A percentile compares a stretch with the other conserved stretches of the same genome.
phyloP scores from a whole-genome alignment of 768 basidiomycete genomes.

The Trametes gibbosa region DNA sequence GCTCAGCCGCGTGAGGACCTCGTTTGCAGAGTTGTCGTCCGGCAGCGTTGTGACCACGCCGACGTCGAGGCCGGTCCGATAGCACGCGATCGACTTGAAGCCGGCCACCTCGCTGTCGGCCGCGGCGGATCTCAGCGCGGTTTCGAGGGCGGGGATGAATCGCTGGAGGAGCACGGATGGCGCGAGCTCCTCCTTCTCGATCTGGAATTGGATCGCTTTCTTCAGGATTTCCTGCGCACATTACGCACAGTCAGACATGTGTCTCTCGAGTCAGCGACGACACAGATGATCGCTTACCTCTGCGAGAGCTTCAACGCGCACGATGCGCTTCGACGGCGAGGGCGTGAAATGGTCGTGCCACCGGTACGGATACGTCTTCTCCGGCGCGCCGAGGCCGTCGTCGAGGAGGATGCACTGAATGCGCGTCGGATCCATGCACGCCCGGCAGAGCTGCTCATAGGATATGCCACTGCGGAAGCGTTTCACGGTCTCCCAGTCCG shows the following conservation, averaged over 20 bases:
- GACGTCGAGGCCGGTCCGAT: constrained; percentile 72
- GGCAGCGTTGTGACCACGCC: not conserved
- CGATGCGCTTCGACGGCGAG: constrained; percentile 55
- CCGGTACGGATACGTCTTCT: constrained; percentile 45
- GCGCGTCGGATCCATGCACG: constrained; percentile 51
- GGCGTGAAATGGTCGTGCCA: constrained; percentile 66
- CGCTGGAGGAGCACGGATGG: constrained; percentile 3
- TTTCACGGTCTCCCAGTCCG: constrained; percentile 63
- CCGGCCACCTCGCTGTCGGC: constrained; percentile 50
- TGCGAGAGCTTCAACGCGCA: constrained; percentile 68
- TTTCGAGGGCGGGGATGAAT: constrained; percentile 36
- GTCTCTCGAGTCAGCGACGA: too few species aligned
- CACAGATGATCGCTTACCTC: too few species aligned
- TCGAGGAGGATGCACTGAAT: constrained; percentile 73
- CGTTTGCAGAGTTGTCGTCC: constrained; percentile 20
- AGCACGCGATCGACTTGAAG: constrained; percentile 78
- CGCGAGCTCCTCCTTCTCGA: constrained; percentile 1
- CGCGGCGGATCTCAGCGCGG: constrained; percentile 38
- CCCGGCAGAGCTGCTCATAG: constrained; percentile 57
- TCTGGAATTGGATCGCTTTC: constrained; percentile 20
- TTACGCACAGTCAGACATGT: not conserved
- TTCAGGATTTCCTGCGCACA: constrained; percentile 24
- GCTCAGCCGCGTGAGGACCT: constrained; percentile 32
- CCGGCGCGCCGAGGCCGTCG: constrained; percentile 56
- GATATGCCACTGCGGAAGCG: constrained; percentile 37